Evolutionary conservation across 2,329 filamentous ascomycete genomes (phyloP), one percentile per base, ranked within the genome.

Genomic region (Trichophyton verrucosum): DNA sequence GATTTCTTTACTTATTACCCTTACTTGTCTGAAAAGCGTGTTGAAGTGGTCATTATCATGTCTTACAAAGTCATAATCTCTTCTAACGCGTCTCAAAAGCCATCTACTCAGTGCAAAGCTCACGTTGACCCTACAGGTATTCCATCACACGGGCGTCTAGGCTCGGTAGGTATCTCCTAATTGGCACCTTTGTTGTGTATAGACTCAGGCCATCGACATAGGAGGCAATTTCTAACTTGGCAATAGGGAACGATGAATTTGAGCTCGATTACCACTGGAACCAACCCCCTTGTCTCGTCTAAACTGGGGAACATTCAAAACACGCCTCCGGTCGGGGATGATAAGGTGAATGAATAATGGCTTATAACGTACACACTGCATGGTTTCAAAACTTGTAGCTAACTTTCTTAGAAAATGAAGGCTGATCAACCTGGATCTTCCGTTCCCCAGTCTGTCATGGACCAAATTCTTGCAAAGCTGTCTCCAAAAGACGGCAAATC

Each of bases 381-480:
- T 42, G 38, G 9, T 22, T 15, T 44, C n/a, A 57, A 57, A 9
- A 72, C 78, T 59, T 78, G 2, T 38, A 38, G 70, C 67, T 67
- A 51, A 51, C 20, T 51, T 51, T 59, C 67, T 62, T 67, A 77
- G 73, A 78, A 78, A 75, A 72, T 76, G 69, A 80, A 80, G 68
- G 64, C 77, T 63, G 76, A 79, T 58, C 71, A 71, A 63, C 66
- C 17, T 24, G 30, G 24, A 1, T 30, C 58, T 47, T 38, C 33
- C 5, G 13, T 7, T 17, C n/a, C 38, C 8, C 62, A 68, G 24
- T 72, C 74, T n/a, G 70, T 75, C 7, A 84, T 91, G 78, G 88
- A 94, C 67, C 85, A 85, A 62, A 82, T 78, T 51, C 69, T 77
- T 30, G 71, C 73, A 38, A 76, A 72, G 44, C 68, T 77, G 44